Base-by-base conservation (phyloP, 225 moss, liverwort and hornwort species). In the Asterella californica region DNA sequence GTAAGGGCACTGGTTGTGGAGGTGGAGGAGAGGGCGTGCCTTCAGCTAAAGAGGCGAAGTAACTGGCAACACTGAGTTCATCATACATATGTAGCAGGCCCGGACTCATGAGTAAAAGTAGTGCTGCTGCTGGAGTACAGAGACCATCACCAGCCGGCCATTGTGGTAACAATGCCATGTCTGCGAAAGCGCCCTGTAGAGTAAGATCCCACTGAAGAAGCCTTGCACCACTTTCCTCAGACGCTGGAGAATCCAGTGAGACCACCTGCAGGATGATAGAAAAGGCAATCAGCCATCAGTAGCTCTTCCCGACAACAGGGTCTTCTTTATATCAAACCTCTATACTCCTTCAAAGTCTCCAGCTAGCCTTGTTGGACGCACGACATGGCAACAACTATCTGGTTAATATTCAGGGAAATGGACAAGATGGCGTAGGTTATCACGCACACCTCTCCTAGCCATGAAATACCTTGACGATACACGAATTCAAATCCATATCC, bases 81-180 rank as follows among this genome's bases (percentile, higher is more conserved):
- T 99, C 95, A 83, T 93, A 99, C 76, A 91, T 85, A 75, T 90
- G 93, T 69, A 99, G 90, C 79, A 95, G 82, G 83, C 95, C 99
- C 77, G 95, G 93, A 77, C 87, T 93, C 80, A 88, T 88, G 54
- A 99, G 91, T 61, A 99, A 89, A 79, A 90, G 83, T 52, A 99
- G 84, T 72, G 91, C 95, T 81, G 92, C 95, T 70, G 84, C 89
- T 78, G 92, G 91, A 62, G 87, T 89, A 78, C 85, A 79, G 60
- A 88, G 74, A 78, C 79, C 87, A 45, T 88, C 95, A 88, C 93
- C 95, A 60, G 90, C 87, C 72, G 84, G 88, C 78, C 78, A 78
- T 76, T 90, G 84, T 79, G 94, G 84, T 66, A 90, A 81, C 27
- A 88, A 83, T 59, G 85, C 80, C 82, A 95, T 90, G 78, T 99